Base-by-base conservation (phyloP, 495 filamentous ascomycete species). In the Penicillium atrosanguineum region DNA sequence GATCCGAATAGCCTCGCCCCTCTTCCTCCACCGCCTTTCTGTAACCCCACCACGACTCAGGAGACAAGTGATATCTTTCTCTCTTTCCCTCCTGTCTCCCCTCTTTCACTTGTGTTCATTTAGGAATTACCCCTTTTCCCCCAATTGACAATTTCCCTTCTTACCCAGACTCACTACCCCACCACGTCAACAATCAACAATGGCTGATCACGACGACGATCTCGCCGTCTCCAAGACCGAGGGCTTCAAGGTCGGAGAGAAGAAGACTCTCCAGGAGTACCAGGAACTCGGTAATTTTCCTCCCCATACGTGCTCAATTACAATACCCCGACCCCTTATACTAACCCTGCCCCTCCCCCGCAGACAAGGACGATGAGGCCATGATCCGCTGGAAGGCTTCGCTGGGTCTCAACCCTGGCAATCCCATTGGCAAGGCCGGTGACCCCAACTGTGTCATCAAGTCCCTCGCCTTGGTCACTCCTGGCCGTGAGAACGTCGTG, bases 181-280 rank as follows among this genome's bases (percentile, higher is more conserved):
- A 46, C 59, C 51, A 44, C 43, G 34, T 54, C 54, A 56, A 72
- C 47, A 45, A 21, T 58, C n/a, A 64, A 76, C 63, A 66, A 95
- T 95, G 91, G 73, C 87, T 49, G 81, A 83, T 59, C 71, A 83
- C 61, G 87, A 96, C 0, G 90, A 96, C 45, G 94, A 98, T 60
- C 84, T 96, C 55, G 69, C 85, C 60, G 89, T 93, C 65, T 85
- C 90, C 75, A 80, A 83, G 69, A 96, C 90, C 53, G 85, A 91
- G 77, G 93, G 94, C 61, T 98, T 95, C 86, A 96, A 94, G 81
- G 86, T 97, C 59, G 91, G 91, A 59, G 90, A 96, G 82, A 96
- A 96, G 85, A 96, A 97, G 82, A 92, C 89, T 54, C 80, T 98
- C 59, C 86, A 90, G 50, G 90, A 96, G 71, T 96, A 96, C 73